Percentiles rank a stretch among this genome's conserved stretches.
phyloP scores from a whole-genome alignment of 441 rosid species.

The Aquilaria agallochum region DNA sequence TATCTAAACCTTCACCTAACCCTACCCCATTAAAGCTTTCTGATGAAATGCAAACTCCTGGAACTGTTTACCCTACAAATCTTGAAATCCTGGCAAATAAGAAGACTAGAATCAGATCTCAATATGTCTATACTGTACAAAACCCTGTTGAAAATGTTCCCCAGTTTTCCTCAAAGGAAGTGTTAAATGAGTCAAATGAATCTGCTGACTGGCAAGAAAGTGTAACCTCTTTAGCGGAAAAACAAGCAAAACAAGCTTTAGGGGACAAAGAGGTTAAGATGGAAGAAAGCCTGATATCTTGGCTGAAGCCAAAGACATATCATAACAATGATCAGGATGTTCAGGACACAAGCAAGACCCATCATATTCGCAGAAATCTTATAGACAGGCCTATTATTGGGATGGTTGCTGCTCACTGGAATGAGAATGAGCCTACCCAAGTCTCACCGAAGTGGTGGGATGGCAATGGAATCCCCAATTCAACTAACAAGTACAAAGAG shows the following conservation, averaged over 20 bases:
- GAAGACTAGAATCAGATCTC: conserved; percentile 61
- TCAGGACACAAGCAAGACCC: conserved; percentile 19
- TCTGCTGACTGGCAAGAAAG: conserved; percentile 32
- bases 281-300: conserved; percentile 56
- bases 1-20: conserved; percentile 43
- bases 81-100: conserved; percentile 37
- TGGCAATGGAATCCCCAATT: conserved; percentile 97
- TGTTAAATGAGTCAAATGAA: conserved; percentile 25
- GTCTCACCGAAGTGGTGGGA: conserved; percentile 85
- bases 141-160: conserved; percentile 44
- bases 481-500: conserved; percentile 96
- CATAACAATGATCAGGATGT: conserved; percentile 24
- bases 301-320: conserved; percentile 41
- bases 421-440: conserved; percentile 45
- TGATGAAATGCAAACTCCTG: conserved; percentile 97
- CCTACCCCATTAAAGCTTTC: conserved; percentile 84
- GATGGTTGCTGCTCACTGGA: conserved; percentile 88
- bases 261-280: conserved; percentile 25
- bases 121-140: conserved; percentile 58
- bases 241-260: conserved; percentile 25
- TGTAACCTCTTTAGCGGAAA: conserved; percentile 26
- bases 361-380: conserved; percentile 43
- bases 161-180: conserved; percentile 24
- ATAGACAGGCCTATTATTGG: conserved; percentile 87
- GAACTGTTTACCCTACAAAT: conserved; percentile 72